These are phyloP conservation scores for Diversispora epigaea DNA, from an alignment of 192 early-diverging fungal species.

Conservation along the genomic window DNA sequence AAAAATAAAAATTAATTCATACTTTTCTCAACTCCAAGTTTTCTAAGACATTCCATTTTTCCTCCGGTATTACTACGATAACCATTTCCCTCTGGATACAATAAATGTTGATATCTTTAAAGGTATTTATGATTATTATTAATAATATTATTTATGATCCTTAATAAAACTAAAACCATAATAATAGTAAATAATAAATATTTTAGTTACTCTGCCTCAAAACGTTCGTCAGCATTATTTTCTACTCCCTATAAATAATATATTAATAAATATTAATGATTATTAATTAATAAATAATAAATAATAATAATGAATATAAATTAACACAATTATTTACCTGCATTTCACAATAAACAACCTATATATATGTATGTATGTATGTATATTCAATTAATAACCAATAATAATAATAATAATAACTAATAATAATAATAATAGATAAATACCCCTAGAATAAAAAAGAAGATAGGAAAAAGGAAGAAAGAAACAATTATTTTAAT, in stretches of 20 bases:
- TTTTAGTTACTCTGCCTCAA: constrained; percentile 39
- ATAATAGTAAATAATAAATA: not conserved
- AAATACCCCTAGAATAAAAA: too few species aligned
- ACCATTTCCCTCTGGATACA: constrained; percentile 59
- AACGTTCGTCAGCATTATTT: constrained; percentile 45
- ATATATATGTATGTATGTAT: constrained; percentile 5
- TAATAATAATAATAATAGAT: too few species aligned
- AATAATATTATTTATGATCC: not conserved
- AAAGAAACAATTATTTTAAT: too few species aligned
- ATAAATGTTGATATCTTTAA: constrained; percentile 46
- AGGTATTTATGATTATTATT: not conserved
- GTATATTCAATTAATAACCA: not conserved
- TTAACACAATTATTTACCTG: constrained; percentile 40
- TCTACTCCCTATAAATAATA: constrained; percentile 46
- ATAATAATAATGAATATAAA: not conserved
- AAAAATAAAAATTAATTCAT: not conserved
- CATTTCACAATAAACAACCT: constrained; percentile 66
- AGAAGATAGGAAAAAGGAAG: not conserved
- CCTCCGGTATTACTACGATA: constrained; percentile 65
- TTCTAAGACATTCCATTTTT: constrained; percentile 55
- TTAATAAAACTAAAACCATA: too few species aligned
- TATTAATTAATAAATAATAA: not conserved
- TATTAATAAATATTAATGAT: not conserved
- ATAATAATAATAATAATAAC: not conserved
- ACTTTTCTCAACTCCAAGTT: constrained; percentile 60